Evolutionary conservation across 495 filamentous ascomycete genomes (phyloP).

Genomic region (Aspergillus panamensis): DNA sequence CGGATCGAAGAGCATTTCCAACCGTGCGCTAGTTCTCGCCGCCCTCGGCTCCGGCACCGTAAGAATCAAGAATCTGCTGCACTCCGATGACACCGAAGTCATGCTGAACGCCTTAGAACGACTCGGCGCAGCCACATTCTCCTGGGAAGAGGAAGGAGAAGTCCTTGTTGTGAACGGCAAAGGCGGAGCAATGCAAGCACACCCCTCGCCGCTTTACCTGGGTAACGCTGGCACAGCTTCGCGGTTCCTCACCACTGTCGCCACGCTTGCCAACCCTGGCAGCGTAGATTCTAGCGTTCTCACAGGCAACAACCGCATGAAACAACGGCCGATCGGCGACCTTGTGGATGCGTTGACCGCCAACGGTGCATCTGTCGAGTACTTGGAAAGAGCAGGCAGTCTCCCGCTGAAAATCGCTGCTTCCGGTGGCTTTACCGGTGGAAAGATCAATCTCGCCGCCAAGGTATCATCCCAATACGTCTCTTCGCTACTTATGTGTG

Average conservation of each 20-base stretch:
- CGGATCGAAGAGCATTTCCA: conserved; percentile 97
- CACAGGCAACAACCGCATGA: conserved; percentile 96
- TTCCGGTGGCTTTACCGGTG: conserved; percentile 82
- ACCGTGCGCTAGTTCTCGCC: conserved; percentile 87
- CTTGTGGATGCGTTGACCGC: conserved; percentile 86
- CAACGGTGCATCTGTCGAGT: conserved; percentile 81
- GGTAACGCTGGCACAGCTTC: conserved; percentile 97
- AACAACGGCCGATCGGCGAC: conserved; percentile 86
- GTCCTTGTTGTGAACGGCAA: conserved; percentile 87
- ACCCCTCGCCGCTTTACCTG: conserved; percentile 74
- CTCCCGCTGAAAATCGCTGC: conserved; percentile 81
- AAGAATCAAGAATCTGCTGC: conserved; percentile 84
- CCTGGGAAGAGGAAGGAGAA: conserved; percentile 90
- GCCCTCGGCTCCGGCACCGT: conserved; percentile 86
- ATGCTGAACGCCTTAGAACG: conserved; percentile 87
- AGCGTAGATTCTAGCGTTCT: conserved; percentile 66
- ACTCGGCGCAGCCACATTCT: conserved; percentile 84
- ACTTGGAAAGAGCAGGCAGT: conserved; percentile 72
- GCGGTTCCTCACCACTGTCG: conserved; percentile 90
- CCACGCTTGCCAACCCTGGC: conserved; percentile 71
- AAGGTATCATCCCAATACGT: conserved; percentile 98
- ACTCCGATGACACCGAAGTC: conserved; percentile 95
- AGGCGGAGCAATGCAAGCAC: conserved; percentile 78
- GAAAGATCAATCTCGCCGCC: conserved; percentile 85
- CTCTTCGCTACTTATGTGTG: conserved; percentile 93